A percentile compares a stretch with the other conserved stretches of the same genome.
Conservation (phyloP, 2,329 filamentous ascomycete genomes). For the Didymellaceae sp. region DNA sequence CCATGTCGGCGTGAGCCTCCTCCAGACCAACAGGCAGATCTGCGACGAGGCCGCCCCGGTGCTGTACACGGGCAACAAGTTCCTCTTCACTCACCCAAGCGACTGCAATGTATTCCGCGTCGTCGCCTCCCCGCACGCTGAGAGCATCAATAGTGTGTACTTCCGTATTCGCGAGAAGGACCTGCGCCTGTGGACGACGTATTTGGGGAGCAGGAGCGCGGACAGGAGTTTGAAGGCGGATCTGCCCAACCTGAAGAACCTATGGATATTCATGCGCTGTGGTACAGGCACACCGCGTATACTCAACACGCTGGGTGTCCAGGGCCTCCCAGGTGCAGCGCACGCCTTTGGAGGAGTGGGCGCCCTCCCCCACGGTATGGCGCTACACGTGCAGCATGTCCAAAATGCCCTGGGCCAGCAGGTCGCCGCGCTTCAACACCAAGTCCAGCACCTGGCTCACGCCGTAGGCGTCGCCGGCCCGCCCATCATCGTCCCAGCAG, state of each 20-base stretch:
- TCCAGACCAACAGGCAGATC: constrained; percentile 39
- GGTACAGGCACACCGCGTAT: constrained; percentile 29
- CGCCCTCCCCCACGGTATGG: constrained; percentile 22
- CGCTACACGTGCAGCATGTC: constrained; percentile 32
- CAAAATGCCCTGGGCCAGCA: constrained; percentile 38
- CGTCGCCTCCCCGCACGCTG: constrained; percentile 37
- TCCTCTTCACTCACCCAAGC: constrained; percentile 49
- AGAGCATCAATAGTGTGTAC: constrained; percentile 39
- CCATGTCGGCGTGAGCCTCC: constrained; percentile 35
- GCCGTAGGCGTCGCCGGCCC: constrained; percentile 2
- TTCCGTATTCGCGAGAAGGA: constrained; percentile 48
- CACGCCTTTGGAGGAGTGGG: constrained; percentile 17
- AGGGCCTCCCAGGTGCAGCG: constrained; percentile 14
- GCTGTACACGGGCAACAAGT: constrained; percentile 47
- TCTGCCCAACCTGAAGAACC: constrained; percentile 43
- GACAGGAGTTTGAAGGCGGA: constrained; percentile 43
- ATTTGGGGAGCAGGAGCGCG: constrained; percentile 40
- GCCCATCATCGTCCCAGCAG: constrained; percentile 1
- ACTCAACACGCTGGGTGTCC: constrained; percentile 9
- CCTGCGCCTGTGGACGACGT: constrained; percentile 45
- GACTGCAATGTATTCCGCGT: constrained; percentile 51
- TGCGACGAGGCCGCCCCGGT: constrained; percentile 43
- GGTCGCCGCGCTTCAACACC: constrained; percentile 34
- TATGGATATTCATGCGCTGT: constrained; percentile 46
- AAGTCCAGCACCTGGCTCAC: constrained; percentile 30